A percentile compares a stretch with the other conserved stretches of the same genome.
Conservation (phyloP, 2,329 filamentous ascomycete genomes). For the Grosmannia huntii region DNA sequence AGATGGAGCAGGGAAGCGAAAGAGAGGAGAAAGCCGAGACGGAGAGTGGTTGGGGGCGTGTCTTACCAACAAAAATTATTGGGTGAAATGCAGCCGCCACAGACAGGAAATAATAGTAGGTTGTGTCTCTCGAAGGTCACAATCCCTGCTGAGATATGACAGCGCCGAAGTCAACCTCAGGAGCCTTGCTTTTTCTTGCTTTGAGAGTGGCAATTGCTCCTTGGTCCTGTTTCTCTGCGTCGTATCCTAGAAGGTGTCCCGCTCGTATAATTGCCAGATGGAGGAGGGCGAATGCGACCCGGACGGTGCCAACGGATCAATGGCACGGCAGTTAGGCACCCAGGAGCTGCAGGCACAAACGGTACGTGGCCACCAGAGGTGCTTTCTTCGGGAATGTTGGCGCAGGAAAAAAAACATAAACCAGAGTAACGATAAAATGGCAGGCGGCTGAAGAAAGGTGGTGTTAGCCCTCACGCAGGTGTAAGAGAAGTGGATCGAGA, state of each 20-base stretch:
- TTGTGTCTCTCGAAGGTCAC: neutral
- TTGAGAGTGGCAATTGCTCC: neutral
- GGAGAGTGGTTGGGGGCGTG: neutral
- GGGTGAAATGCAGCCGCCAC: neutral
- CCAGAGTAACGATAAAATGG: neutral
- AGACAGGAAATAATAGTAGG: neutral
- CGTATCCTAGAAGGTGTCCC: neutral
- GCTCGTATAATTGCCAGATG: neutral
- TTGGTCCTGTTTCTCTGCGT: neutral
- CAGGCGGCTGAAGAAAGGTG: neutral
- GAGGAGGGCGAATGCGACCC: neutral
- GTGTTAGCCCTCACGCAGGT: neutral
- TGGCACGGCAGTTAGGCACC: neutral
- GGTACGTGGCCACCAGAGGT: neutral
- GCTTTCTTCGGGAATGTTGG: neutral
- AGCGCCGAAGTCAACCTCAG: neutral
- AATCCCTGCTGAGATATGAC: neutral
- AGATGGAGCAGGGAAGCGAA: neutral
- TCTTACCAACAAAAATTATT: neutral
- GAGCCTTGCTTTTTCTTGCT: neutral
- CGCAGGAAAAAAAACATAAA: too few species aligned
- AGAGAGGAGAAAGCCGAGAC: neutral
- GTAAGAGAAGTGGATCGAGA: neutral
- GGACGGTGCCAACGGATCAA: neutral
- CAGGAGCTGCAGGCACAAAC: neutral